phyloP scores from a whole-genome alignment of 1,284 basidiomycete species.

The Moesziomyces sp. region DNA sequence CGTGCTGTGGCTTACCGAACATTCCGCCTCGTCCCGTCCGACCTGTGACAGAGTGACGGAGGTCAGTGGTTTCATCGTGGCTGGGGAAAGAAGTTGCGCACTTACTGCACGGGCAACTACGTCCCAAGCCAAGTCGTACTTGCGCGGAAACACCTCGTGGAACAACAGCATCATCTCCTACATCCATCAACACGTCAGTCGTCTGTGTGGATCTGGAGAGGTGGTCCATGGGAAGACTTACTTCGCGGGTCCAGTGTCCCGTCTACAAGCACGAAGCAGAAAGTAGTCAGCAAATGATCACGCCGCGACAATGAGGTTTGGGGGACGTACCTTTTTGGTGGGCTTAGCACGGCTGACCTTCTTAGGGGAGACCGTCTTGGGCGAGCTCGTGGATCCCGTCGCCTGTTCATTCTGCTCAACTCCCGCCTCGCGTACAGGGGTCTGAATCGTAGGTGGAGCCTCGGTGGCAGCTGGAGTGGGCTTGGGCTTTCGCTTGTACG shows the following conservation, averaged over 20 bases:
- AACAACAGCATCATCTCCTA: slow-evolving; percentile 31
- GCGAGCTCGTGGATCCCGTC: neutral
- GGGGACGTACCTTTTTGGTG: neutral
- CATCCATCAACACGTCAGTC: slow-evolving; percentile 8
- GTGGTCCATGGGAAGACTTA: neutral
- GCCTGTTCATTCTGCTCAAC: neutral
- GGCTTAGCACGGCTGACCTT: neutral
- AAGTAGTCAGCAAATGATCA: neutral
- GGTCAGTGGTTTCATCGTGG: no score
- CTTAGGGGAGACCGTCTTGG: neutral
- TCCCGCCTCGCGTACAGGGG: neutral
- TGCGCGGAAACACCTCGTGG: slow-evolving; percentile 10
- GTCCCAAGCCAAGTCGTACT: slow-evolving; percentile 9
- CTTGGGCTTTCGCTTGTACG: no score
- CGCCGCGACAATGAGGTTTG: neutral
- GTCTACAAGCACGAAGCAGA: neutral
- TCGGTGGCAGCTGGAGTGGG: no score
- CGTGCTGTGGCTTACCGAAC: slow-evolving; percentile 15
- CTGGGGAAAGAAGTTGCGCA: neutral
- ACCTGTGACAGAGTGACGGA: slow-evolving; percentile 1
- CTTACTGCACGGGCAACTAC: slow-evolving; percentile 15
- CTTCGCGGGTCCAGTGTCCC: slow-evolving; percentile 3
- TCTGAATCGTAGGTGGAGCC: neutral
- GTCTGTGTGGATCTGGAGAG: neutral
- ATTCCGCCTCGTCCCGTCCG: slow-evolving; percentile 16